Base-by-base conservation (phyloP, 169 alveolate genomes). In the Plasmodium berghei region DNA sequence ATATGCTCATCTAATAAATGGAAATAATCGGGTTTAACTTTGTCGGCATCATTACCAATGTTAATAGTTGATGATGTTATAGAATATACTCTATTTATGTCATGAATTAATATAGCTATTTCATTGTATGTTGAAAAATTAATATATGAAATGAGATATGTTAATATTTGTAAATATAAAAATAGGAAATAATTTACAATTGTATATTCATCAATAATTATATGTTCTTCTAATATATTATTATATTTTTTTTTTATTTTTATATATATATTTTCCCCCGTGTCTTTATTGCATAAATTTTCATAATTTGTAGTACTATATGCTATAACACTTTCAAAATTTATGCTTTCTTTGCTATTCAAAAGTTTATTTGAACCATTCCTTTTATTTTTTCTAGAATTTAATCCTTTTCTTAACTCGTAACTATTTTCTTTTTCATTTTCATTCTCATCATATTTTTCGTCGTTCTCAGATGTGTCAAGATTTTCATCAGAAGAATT, bases 111-210 rank as follows among this genome's bases (percentile, higher is more conserved):
- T 61, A 69, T 20, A 8, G 87, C 87, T 62, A 86, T 72, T 86
- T 86, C 91, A 66, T 71, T 86, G 40, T 70, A 86, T n/a, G 91
- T 71, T 5, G 77, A 46, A 55, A 24, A 86, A 49, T 66, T 86
- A 24, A 86, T 16, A 73, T 71, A 86, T 1, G 91, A 86, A 18
- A 86, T 63, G 1, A 86, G 74, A 49, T 86, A 52, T 1, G 54
- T 34, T 46, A 86, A 26, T 26, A 86, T 71, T 72, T 86, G 91
- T 45, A 86, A 56, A 62, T 86, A 86, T 46, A 86, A 52, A 72
- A 63, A 86, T 46, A 86, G n/a, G 46, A 86, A 86, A 64, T 86
- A 86, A 20, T 69, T 86, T 62, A 86, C 54, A 86, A 67, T 18
- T 40, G 83, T 66, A 55, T 66, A 83, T 67, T 67, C 85, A 71